Base-by-base conservation (phyloP, 495 filamentous ascomycete genomes). In the Trichoderma asperelloides region DNA sequence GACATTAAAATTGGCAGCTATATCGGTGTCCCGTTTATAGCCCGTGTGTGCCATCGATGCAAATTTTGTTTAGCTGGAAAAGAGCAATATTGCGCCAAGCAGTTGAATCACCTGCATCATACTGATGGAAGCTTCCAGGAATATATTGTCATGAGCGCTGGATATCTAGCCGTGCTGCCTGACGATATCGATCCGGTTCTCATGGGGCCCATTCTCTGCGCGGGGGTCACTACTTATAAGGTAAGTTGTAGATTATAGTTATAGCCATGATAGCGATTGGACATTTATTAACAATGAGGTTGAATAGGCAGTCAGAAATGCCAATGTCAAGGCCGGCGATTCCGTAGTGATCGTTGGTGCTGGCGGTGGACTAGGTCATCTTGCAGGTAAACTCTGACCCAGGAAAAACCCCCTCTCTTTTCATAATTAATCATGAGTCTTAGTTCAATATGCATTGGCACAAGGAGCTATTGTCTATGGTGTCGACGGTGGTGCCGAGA, bases 21-120 rank as follows among this genome's bases (percentile, higher is more conserved):
- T 12, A 80, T 84, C 2, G 81, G 81, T 1, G 82, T 84, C 51
- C 73, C 78, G 13, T 84, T 82, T 68, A 66, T 75, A 21, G 80
- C 78, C 67, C 75, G 80, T 0, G 75, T 83, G 28, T 83, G 81
- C 68, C 72, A 81, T 23, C 76, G 80, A 12, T 84, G 80, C 70
- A 76, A 81, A 63, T 82, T 78, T 62, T 83, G 81, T 68, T 73
- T 82, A 30, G 78, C 75, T 2, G 80, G 80, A 2, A 77, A 70
- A 30, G 80, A 84, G 68, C 80, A 84, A 69, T 76, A 82, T 63
- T 80, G 78, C 43, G 64, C 75, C 30, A 74, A 76, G 63, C 75
- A 76, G 57, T 82, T 79, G 8, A 82, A 83, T 41, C 81, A 83
- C 70, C 68, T 83, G 23, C 80, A 81, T 65, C 80, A 84, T 66